Percentiles rank a stretch among this genome's conserved stretches.
Evolutionary conservation across 768 basidiomycete genomes (phyloP).

Genomic region (Boletus coccyginus): DNA sequence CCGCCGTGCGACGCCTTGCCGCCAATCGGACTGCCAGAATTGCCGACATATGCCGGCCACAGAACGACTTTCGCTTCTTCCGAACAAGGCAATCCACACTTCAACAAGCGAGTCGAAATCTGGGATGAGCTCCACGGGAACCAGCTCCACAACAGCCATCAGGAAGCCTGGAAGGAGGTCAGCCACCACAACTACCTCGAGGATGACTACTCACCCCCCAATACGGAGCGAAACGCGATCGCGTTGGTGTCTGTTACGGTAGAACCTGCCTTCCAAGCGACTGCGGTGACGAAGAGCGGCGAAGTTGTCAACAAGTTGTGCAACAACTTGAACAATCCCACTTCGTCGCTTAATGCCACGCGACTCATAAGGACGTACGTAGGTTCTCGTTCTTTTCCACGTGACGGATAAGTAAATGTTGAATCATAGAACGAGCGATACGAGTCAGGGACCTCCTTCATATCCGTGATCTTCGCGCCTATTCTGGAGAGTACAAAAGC

Average conservation of each 20-base stretch:
- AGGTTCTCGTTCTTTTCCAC: slow-evolving; percentile 57
- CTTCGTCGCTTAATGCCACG: slow-evolving; percentile 54
- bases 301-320: slow-evolving; percentile 60
- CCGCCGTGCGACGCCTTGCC: slow-evolving; percentile 61
- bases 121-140: slow-evolving; percentile 73
- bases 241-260: slow-evolving; percentile 73
- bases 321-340: slow-evolving; percentile 58
- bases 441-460: slow-evolving; percentile 50
- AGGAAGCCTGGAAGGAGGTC: slow-evolving; percentile 56
- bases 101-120: slow-evolving; percentile 70
- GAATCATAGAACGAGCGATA: slow-evolving; percentile 57
- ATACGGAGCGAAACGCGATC: slow-evolving; percentile 73
- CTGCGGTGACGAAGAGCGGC: slow-evolving; percentile 72
- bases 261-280: slow-evolving; percentile 68
- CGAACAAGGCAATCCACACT: slow-evolving; percentile 78
- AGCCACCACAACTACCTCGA: neutral
- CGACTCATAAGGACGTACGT: slow-evolving; percentile 56
- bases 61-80: slow-evolving; percentile 61
- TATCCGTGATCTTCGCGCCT: slow-evolving; percentile 41
- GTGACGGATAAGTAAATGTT: slow-evolving; percentile 41
- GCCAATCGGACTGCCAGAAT: slow-evolving; percentile 81
- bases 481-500: slow-evolving; percentile 74
- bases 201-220: slow-evolving; percentile 61
- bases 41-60: slow-evolving; percentile 71
- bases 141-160: slow-evolving; percentile 68